Evolutionary conservation across 345 rosid species (phyloP).

Genomic region (Ricinus communis): DNA sequence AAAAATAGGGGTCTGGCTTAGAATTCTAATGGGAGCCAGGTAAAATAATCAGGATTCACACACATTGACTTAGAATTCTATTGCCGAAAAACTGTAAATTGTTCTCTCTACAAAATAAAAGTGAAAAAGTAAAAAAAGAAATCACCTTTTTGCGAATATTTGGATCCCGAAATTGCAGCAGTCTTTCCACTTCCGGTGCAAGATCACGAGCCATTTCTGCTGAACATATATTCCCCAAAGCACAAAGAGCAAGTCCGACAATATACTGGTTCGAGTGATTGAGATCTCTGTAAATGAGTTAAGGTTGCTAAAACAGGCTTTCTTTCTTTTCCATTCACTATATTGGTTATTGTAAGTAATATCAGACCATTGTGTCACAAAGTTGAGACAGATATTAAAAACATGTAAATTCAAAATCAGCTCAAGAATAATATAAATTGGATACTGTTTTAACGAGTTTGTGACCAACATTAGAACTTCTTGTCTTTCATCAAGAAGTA

Average conservation of each 20-base stretch:
- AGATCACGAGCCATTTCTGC: conserved; percentile 99
- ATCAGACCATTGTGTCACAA: neutral
- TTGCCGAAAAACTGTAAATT: neutral
- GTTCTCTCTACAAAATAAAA: too few species aligned
- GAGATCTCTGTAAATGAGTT: conserved; percentile 79
- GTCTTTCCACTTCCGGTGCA: conserved; percentile 97
- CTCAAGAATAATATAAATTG: conserved; percentile 21
- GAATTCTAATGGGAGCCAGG: neutral
- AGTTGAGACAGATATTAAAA: neutral
- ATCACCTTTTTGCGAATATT: conserved; percentile 92
- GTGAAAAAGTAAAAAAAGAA: too few species aligned
- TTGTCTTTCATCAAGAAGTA: conserved; percentile 99
- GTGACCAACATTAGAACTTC: conserved; percentile 99
- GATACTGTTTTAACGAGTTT: conserved; percentile 99
- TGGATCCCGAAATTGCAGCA: conserved; percentile 97
- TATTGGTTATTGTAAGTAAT: neutral
- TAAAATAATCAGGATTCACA: neutral
- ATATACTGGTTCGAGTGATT: conserved; percentile 94
- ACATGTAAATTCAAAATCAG: neutral
- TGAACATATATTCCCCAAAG: conserved; percentile 96
- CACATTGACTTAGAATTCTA: neutral
- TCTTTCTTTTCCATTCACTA: neutral
- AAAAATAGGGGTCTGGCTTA: neutral
- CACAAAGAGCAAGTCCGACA: conserved; percentile 99
- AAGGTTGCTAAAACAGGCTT: conserved; percentile 41